Conservation (phyloP, 2,329 filamentous ascomycete genomes). For the Emericellopsis cladophorae region DNA sequence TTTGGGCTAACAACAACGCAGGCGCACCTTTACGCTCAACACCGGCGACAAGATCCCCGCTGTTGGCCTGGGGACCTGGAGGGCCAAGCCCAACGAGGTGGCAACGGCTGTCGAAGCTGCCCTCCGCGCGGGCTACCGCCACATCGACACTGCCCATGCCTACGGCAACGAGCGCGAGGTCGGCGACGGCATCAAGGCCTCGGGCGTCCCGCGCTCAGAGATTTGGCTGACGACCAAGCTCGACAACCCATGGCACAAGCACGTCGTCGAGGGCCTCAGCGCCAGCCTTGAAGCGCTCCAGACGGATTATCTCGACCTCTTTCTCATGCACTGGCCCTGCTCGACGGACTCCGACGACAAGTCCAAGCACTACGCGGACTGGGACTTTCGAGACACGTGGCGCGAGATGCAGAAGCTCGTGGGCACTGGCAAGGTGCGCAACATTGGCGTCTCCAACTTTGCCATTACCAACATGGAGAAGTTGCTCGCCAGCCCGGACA, state of each 20-base stretch:
- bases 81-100: conserved; percentile 58
- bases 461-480: conserved; percentile 69
- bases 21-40: conserved; percentile 52
- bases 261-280: conserved; percentile 48
- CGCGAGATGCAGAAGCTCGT: conserved; percentile 59
- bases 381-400: conserved; percentile 75
- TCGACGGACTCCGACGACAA: conserved; percentile 48
- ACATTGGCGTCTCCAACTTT: conserved; percentile 83
- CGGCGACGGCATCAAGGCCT: conserved; percentile 49
- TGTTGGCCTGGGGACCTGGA: conserved; percentile 69
- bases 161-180: conserved; percentile 69
- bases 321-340: conserved; percentile 62
- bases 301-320: conserved; percentile 55
- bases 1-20: neutral
- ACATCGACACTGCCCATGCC: conserved; percentile 64
- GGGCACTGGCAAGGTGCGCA: conserved; percentile 57
- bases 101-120: conserved; percentile 59
- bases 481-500: conserved; percentile 56
- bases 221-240: conserved; percentile 74
- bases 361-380: conserved; percentile 60
- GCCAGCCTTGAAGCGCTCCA: conserved; percentile 47
- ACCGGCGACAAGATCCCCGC: conserved; percentile 68
- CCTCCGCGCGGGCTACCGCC: conserved; percentile 55
- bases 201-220: conserved; percentile 50
- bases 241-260: conserved; percentile 67